These are phyloP conservation scores for Haematococcus lacustris DNA, from an alignment of 139 green algal genomes.

Conservation along the genomic window DNA sequence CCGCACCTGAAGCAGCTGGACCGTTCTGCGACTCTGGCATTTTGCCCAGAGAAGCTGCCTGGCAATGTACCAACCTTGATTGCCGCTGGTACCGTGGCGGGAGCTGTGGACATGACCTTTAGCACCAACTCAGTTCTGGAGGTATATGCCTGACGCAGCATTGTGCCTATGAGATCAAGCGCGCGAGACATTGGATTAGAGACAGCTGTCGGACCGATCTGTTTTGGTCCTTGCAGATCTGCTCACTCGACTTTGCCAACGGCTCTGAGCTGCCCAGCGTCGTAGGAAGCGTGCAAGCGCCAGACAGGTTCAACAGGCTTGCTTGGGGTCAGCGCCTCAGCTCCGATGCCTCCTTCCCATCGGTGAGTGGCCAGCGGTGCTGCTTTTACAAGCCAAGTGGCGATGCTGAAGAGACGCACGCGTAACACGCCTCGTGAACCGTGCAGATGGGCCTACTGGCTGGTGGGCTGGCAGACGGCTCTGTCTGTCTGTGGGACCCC, in stretches of 20 bases:
- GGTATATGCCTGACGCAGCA: slow-evolving; percentile 28
- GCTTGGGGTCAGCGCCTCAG: slow-evolving; percentile 58
- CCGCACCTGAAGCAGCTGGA: slow-evolving; percentile 39
- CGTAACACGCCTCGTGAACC: neutral
- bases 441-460: slow-evolving; percentile 83
- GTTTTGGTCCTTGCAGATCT: slow-evolving; percentile 47
- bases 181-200: neutral
- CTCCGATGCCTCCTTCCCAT: neutral
- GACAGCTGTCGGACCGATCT: neutral
- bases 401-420: neutral
- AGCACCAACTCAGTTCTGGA: slow-evolving; percentile 66
- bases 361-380: neutral
- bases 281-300: slow-evolving; percentile 51
- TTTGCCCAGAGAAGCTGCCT: slow-evolving; percentile 48
- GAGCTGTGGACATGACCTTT: slow-evolving; percentile 87
- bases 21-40: slow-evolving; percentile 61
- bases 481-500: slow-evolving; percentile 88
- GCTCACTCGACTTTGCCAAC: slow-evolving; percentile 58
- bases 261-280: slow-evolving; percentile 34
- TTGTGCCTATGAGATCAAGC: neutral
- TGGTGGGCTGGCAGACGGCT: slow-evolving; percentile 86
- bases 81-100: slow-evolving; percentile 79
- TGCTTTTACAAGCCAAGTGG: neutral
- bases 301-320: slow-evolving; percentile 83
- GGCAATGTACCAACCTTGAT: slow-evolving; percentile 39